A percentile compares a stretch with the other conserved stretches of the same genome.
Conservation (phyloP, 345 rosid species). For the Sisymbrium irio region DNA sequence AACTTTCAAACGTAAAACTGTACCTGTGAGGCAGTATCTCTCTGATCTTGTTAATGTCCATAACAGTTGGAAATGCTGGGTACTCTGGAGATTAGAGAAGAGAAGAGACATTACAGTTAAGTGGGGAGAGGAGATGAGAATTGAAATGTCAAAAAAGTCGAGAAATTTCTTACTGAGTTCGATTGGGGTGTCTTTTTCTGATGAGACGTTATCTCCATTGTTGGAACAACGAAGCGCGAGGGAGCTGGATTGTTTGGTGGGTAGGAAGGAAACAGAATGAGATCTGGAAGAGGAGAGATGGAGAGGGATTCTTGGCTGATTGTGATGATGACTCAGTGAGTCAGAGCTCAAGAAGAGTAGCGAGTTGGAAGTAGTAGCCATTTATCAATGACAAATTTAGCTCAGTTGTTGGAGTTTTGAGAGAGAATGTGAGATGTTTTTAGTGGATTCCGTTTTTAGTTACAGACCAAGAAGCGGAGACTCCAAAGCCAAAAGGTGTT, state of each 20-base stretch:
- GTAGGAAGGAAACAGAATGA: conserved; percentile 21
- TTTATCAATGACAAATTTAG: conserved; percentile 10
- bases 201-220: conserved; percentile 11
- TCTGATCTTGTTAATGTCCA: conserved; percentile 87
- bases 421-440: conserved; percentile 11
- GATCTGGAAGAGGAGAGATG: conserved; percentile 20
- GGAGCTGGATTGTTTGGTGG: conserved; percentile 16
- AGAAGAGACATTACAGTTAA: not conserved
- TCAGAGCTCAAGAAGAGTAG: conserved; percentile 17
- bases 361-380: conserved; percentile 35
- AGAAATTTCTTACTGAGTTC: conserved; percentile 25
- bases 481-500: conserved; percentile 19
- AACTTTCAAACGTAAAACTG: conserved; percentile 18
- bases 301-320: not conserved
- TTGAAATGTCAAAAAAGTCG: not conserved
- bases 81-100: conserved; percentile 13
- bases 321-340: conserved; percentile 25
- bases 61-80: conserved; percentile 44
- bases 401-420: not conserved
- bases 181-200: conserved; percentile 32
- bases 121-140: not conserved
- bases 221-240: conserved; percentile 30
- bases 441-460: no score
- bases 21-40: conserved; percentile 93
- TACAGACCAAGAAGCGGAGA: conserved; percentile 17